Conservation (phyloP, 176 grass and related monocot species). For the Pontederia crassipes region DNA sequence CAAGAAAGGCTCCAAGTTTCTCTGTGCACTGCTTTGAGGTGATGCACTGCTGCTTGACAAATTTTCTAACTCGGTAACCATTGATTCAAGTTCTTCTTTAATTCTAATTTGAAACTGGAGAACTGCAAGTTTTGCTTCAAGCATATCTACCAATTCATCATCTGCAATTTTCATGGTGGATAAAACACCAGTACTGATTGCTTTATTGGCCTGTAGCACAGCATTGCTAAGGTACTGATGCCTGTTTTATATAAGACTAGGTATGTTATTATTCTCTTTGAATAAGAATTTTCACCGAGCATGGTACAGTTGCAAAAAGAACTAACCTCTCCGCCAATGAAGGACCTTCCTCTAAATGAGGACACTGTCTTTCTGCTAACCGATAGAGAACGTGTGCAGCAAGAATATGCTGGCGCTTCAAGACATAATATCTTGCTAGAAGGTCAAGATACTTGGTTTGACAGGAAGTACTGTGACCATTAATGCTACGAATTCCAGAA, state of each 20-base stretch:
- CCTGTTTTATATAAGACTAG: slow-evolving; percentile 34
- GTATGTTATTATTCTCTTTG: slow-evolving; percentile 5
- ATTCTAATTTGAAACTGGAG: slow-evolving; percentile 95
- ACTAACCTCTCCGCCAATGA: slow-evolving; percentile 68
- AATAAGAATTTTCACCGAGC: slow-evolving; percentile 5
- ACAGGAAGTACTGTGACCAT: slow-evolving; percentile 33
- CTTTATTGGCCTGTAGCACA: slow-evolving; percentile 79
- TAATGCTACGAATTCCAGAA: slow-evolving; percentile 28
- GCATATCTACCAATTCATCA: slow-evolving; percentile 73
- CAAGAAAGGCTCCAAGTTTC: slow-evolving; percentile 33
- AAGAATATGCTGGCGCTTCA: slow-evolving; percentile 76
- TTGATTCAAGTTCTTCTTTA: slow-evolving; percentile 65
- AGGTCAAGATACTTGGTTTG: slow-evolving; percentile 80
- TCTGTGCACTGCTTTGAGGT: slow-evolving; percentile 32
- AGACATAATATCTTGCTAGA: slow-evolving; percentile 71
- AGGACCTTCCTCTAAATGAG: slow-evolving; percentile 50
- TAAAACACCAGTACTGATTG: slow-evolving; percentile 35
- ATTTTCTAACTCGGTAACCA: slow-evolving; percentile 34
- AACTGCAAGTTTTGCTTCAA: slow-evolving; percentile 88
- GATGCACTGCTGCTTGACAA: slow-evolving; percentile 29
- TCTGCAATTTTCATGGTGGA: slow-evolving; percentile 44
- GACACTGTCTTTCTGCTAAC: slow-evolving; percentile 79
- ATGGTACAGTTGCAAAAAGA: slow-evolving; percentile 11
- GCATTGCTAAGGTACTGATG: slow-evolving; percentile 85
- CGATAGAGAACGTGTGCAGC: slow-evolving; percentile 72